A percentile compares a stretch with the other conserved stretches of the same genome.
Evolutionary conservation across 2,329 filamentous ascomycete species (phyloP).

Genomic region (Conoideocrella luteorostrata): DNA sequence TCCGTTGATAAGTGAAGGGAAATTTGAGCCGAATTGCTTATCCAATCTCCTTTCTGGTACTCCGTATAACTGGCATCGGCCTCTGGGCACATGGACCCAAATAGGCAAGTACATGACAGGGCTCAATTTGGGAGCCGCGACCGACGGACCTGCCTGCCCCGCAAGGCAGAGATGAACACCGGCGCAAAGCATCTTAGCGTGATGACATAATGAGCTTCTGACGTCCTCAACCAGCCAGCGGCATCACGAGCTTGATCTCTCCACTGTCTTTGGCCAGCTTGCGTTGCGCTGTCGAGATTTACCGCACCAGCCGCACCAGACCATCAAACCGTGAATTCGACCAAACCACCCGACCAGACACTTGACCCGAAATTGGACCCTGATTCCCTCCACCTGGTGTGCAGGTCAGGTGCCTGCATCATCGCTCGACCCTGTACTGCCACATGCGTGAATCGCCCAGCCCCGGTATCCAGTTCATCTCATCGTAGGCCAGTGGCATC

Average conservation of each 20-base stretch:
- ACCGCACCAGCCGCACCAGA: neutral
- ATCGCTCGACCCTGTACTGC: neutral
- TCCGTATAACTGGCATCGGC: neutral
- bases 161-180: no score
- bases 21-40: no score
- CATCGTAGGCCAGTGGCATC: constrained; percentile 5
- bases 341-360: no score
- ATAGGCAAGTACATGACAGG: no score
- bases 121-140: no score
- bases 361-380: neutral
- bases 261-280: constrained; percentile 4
- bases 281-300: neutral
- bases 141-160: no score
- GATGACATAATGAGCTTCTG: no score
- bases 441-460: neutral
- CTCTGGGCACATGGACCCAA: constrained; percentile 6
- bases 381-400: neutral
- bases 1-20: no score
- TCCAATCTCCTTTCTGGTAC: no score
- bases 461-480: neutral
- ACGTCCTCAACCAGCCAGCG: neutral
- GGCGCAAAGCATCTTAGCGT: no score
- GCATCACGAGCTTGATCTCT: constrained; percentile 2
- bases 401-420: constrained; percentile 3
- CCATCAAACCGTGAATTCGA: neutral